phyloP scores from a whole-genome alignment of 1,139 yeast genomes.

The Geotrichum candidum region DNA sequence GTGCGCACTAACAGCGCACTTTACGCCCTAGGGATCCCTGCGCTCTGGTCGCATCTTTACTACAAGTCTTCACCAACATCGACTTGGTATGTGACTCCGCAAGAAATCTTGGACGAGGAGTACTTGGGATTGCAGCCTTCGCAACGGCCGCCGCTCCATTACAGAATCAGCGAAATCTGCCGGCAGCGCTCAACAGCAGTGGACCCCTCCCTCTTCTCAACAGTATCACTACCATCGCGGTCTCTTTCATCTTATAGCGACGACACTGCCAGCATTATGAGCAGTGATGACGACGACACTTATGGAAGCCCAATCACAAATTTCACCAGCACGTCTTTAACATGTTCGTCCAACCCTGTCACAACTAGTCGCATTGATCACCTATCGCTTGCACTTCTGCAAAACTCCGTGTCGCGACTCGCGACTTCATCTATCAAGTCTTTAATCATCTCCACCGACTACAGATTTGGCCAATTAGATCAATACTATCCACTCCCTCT shows the following conservation, averaged over 20 bases:
- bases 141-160: conserved; percentile 1
- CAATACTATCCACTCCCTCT: neutral
- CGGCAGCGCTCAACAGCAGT: neutral
- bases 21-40: conserved; percentile 3
- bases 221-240: neutral
- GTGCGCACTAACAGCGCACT: neutral
- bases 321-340: neutral
- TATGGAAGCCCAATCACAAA: neutral
- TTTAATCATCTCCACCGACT: conserved; percentile 5
- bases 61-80: conserved; percentile 2
- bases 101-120: conserved; percentile 5
- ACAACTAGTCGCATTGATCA: neutral
- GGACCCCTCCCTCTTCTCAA: neutral
- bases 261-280: conserved; percentile 1
- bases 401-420: conserved; percentile 2
- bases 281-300: neutral
- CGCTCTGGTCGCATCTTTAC: conserved; percentile 4
- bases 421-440: conserved; percentile 4
- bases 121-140: conserved; percentile 1
- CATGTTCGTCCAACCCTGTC: neutral
- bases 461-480: conserved; percentile 5
- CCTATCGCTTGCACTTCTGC: conserved; percentile 4
- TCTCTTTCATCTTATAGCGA: neutral
- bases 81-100: conserved; percentile 1
- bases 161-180: neutral